Evolutionary conservation across 2,329 filamentous ascomycete genomes (phyloP).

Genomic region (Colletotrichum lini): DNA sequence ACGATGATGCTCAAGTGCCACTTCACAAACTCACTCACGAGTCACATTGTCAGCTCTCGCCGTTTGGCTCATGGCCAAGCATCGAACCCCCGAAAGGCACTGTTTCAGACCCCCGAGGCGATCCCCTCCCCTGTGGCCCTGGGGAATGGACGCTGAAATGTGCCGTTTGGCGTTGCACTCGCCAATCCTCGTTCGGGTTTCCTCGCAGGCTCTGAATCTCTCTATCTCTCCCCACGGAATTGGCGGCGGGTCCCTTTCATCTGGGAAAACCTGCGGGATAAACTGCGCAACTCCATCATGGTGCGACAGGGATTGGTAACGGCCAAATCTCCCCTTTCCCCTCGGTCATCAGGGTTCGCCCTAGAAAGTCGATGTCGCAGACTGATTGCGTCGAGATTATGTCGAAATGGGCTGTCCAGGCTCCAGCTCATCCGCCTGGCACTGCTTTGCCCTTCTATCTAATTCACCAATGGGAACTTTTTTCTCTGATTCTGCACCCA

Average conservation of each 20-base stretch:
- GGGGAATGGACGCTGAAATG: not conserved
- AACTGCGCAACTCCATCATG: constrained; percentile 10
- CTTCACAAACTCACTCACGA: not conserved
- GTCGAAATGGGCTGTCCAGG: constrained; percentile 13
- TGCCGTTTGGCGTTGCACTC: constrained; percentile 15
- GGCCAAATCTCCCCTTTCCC: not conserved
- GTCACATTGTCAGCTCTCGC: not conserved
- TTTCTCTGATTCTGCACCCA: too few relatives aligned
- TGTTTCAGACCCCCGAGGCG: constrained; percentile 41
- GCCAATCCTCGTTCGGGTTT: constrained; percentile 8
- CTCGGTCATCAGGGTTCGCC: constrained; percentile 28
- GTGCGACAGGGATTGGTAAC: not conserved
- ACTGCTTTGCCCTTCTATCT: not conserved
- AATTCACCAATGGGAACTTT: too few relatives aligned
- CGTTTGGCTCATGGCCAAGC: constrained; percentile 35
- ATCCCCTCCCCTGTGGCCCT: constrained; percentile 25
- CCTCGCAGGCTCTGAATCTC: not conserved
- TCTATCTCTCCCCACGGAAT: constrained; percentile 20
- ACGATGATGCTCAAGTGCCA: not conserved
- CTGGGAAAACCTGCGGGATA: constrained; percentile 35
- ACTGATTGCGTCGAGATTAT: constrained; percentile 40
- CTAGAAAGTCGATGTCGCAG: constrained; percentile 32
- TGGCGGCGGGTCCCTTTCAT: constrained; percentile 24
- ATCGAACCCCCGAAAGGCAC: constrained; percentile 28
- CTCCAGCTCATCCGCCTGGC: constrained; percentile 6